Conservation (phyloP, 257 asterid species). For the Fraxinus pennsylvanica region DNA sequence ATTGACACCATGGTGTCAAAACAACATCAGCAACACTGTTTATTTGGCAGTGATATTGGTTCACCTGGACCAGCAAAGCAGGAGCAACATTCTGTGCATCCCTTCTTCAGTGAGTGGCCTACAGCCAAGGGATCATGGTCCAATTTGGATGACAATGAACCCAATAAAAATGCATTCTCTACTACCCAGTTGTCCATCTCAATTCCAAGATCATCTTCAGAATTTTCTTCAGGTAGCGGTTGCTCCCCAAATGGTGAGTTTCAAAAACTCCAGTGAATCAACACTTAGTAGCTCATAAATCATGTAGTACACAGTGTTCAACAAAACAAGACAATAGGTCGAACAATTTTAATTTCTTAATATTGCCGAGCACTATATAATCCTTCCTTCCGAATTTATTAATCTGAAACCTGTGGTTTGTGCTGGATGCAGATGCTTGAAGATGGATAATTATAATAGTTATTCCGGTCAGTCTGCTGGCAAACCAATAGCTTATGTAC, state of each 20-base stretch:
- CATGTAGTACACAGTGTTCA: background rate
- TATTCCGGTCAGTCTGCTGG: conserved; percentile 24
- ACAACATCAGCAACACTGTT: conserved; percentile 68
- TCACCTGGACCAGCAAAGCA: conserved; percentile 55
- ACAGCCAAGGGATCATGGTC: conserved; percentile 82
- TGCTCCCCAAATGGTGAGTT: conserved; percentile 70
- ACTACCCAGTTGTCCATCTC: conserved; percentile 86
- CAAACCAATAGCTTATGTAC: background rate
- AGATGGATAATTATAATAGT: conserved; percentile 28
- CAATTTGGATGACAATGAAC: conserved; percentile 56
- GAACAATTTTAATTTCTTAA: background rate
- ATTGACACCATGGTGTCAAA: conserved; percentile 47
- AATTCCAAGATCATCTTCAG: conserved; percentile 62
- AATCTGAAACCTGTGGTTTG: conserved; percentile 4
- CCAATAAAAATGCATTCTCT: conserved; percentile 58
- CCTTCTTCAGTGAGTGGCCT: conserved; percentile 92
- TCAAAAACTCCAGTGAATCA: background rate
- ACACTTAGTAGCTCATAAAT: background rate
- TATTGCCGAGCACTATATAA: background rate
- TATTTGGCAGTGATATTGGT: conserved; percentile 57
- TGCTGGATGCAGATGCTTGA: conserved; percentile 53
- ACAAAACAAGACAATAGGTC: background rate
- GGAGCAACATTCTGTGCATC: conserved; percentile 71
- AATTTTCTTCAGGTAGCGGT: conserved; percentile 55
- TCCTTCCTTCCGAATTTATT: background rate